phyloP scores from a whole-genome alignment of 805 yeast genomes.

The Candida arabinofermentans region DNA sequence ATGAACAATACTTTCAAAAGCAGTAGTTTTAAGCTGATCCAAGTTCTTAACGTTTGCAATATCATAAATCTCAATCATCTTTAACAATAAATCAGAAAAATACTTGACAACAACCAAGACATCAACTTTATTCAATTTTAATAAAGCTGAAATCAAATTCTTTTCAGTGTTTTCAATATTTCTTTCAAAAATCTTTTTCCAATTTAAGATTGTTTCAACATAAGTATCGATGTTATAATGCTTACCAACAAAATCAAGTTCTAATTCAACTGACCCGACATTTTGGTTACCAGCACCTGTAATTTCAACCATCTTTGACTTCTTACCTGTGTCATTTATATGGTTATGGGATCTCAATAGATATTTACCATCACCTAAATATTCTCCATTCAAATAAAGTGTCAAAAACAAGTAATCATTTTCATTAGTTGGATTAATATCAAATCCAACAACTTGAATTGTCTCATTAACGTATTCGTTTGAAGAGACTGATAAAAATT shows the following conservation, averaged over 20 bases:
- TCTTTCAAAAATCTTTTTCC: constrained; percentile 44
- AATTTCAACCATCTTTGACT: constrained; percentile 42
- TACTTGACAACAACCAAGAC: constrained; percentile 50
- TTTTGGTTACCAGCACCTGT: constrained; percentile 37
- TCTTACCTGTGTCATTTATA: constrained; percentile 37
- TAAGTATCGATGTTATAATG: constrained; percentile 54
- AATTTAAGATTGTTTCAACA: constrained; percentile 50
- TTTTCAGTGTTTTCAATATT: constrained; percentile 36
- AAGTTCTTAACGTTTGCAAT: constrained; percentile 18
- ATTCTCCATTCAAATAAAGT: constrained; percentile 60
- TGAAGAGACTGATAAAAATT: constrained; percentile 66
- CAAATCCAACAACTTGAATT: constrained; percentile 59
- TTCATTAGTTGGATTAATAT: constrained; percentile 36
- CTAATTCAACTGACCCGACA: constrained; percentile 43
- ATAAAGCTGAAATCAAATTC: constrained; percentile 44
- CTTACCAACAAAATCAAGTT: constrained; percentile 67
- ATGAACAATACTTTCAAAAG: constrained; percentile 56
- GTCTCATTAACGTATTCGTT: constrained; percentile 72
- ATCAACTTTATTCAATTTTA: constrained; percentile 51
- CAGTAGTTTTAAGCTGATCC: constrained; percentile 27
- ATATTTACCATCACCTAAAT: constrained; percentile 56
- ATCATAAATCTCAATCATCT: constrained; percentile 34
- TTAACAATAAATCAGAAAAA: constrained; percentile 52
- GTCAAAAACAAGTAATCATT: constrained; percentile 54
- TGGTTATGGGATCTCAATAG: constrained; percentile 27